phyloP scores from a whole-genome alignment of 2,329 filamentous ascomycete genomes.

The Xylariales sp. region DNA sequence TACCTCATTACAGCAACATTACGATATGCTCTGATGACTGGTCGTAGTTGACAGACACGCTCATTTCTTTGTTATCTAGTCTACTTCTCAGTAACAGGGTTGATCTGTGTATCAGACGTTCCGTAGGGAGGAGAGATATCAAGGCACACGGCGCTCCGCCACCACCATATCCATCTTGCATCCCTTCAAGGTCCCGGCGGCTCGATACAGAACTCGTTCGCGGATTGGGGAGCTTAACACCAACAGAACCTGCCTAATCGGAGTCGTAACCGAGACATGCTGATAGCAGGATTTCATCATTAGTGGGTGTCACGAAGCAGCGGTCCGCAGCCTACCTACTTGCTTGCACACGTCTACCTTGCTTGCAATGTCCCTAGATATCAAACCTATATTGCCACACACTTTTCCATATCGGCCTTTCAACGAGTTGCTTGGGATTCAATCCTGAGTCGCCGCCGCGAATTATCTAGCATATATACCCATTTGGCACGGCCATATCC shows the following conservation, averaged over 20 bases:
- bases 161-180: no score
- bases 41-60: background rate
- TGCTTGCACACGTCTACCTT: background rate
- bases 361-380: background rate
- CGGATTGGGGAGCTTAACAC: constrained; percentile 2
- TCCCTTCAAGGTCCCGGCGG: background rate
- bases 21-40: background rate
- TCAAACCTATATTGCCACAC: constrained; percentile 4
- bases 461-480: background rate
- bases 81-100: background rate
- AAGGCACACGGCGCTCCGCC: background rate
- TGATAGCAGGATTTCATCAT: background rate
- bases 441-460: background rate
- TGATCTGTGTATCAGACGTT: background rate
- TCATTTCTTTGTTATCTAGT: background rate
- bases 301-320: background rate
- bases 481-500: background rate
- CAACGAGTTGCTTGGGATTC: background rate
- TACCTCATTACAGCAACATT: background rate
- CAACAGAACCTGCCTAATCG: constrained; percentile 14
- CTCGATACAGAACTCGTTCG: background rate
- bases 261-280: constrained; percentile 3
- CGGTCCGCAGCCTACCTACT: background rate
- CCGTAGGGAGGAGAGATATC: background rate
- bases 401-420: background rate